Evolutionary conservation across 2,329 filamentous ascomycete genomes (phyloP).

Genomic region (Tetracladium maxilliforme): DNA sequence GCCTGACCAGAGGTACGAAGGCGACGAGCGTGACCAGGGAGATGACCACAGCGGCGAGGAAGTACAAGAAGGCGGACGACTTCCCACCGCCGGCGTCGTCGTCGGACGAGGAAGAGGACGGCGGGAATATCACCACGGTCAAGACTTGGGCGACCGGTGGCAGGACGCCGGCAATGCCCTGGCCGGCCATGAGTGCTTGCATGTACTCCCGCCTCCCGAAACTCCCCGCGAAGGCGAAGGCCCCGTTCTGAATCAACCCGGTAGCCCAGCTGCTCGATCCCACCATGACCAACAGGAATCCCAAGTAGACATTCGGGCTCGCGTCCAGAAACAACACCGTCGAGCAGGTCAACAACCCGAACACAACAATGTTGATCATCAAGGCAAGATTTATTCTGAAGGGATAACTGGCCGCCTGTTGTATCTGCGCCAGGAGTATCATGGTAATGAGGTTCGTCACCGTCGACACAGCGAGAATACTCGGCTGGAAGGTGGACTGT

Average conservation of each 20-base stretch:
- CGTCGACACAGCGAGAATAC: slow-evolving; percentile 77
- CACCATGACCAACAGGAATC: slow-evolving; percentile 71
- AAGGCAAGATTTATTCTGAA: slow-evolving; percentile 71
- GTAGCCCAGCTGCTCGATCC: slow-evolving; percentile 66
- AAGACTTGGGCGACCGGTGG: slow-evolving; percentile 78
- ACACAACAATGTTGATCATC: slow-evolving; percentile 61
- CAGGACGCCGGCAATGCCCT: slow-evolving; percentile 81
- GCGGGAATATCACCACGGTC: slow-evolving; percentile 56
- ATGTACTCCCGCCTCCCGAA: slow-evolving; percentile 83
- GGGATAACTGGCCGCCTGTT: slow-evolving; percentile 74
- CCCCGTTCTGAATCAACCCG: slow-evolving; percentile 81
- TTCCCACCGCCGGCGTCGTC: slow-evolving; percentile 26
- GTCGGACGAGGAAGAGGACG: slow-evolving; percentile 15
- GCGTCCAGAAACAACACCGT: slow-evolving; percentile 53
- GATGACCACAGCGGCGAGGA: slow-evolving; percentile 71
- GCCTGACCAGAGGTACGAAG: slow-evolving; percentile 58
- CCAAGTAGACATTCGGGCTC: slow-evolving; percentile 55
- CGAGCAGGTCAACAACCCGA: slow-evolving; percentile 65
- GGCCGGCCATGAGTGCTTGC: slow-evolving; percentile 90
- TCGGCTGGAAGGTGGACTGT: slow-evolving; percentile 71
- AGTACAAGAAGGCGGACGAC: slow-evolving; percentile 77
- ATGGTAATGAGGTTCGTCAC: slow-evolving; percentile 67
- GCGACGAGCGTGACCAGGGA: slow-evolving; percentile 55
- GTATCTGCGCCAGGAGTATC: slow-evolving; percentile 64
- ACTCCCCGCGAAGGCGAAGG: slow-evolving; percentile 79